Evolutionary conservation across 805 yeast genomes (phyloP).

Genomic region (Kluyveromyces siamensis): DNA sequence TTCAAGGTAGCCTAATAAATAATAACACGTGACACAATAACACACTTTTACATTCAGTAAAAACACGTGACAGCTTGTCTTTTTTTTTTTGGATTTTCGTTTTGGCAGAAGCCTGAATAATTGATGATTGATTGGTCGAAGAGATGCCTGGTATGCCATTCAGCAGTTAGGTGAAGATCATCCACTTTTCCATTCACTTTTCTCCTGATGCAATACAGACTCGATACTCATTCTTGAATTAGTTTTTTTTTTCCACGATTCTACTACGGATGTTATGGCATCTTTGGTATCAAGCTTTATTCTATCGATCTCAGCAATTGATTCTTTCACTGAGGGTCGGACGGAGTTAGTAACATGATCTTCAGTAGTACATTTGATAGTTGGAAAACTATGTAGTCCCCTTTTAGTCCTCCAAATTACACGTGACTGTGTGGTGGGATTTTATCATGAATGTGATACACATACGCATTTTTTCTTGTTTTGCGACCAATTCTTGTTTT

Average conservation of each 20-base stretch:
- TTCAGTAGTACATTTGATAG: no score
- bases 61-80: background rate
- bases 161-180: no score
- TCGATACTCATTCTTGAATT: background rate
- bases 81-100: no score
- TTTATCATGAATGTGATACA: background rate
- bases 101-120: no score
- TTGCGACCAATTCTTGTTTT: constrained; percentile 8
- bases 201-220: background rate
- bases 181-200: background rate
- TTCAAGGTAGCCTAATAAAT: background rate
- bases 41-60: background rate
- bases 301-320: constrained; percentile 3
- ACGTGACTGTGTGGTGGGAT: no score
- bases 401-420: no score
- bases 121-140: no score
- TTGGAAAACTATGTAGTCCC: no score
- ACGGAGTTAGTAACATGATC: background rate
- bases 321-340: background rate
- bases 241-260: background rate
- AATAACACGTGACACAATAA: background rate
- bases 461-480: constrained; percentile 13
- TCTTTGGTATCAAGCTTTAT: background rate
- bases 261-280: background rate
- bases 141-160: no score